Evolutionary conservation across 306 rosid genomes (phyloP), one percentile per base, ranked within the genome.

Genomic region (Castanea crenata): DNA sequence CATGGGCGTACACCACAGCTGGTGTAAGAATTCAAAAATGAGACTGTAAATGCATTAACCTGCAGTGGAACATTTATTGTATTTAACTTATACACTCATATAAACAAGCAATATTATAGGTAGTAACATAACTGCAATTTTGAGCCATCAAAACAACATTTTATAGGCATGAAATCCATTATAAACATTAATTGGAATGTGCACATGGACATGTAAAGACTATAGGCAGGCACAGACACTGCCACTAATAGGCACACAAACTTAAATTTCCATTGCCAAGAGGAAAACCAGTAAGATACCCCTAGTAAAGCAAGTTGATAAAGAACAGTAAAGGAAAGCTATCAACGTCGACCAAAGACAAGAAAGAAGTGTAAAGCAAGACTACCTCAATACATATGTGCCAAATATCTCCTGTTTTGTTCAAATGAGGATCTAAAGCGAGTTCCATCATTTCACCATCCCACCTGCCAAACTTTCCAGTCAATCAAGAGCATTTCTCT

Each of bases 331-430:
- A 54, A 72, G 19, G n/a, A 73, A 56, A 70, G 73, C 76, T 57
- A 70, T 13, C 68, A 51, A 46, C 54, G 14, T 74, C 69, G 81
- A 76, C 68, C 9, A 69, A 81, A 56, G 76, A 77, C 25, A 61
- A 15, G 70, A 41, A 27, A 46, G 82, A 68, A 59, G 46, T 55
- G 52, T 20, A 5, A 49, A 69, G 76, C 79, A 76, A 75, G 4
- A n/a, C 23, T 89, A 95, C 98, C 98, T 93, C 86, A 58, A 95
- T 62, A 77, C 92, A 82, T 62, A 95, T 87, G 88, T 95, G 99
- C 99, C 99, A 95, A 77, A 93, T 82, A 82, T 95, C 97, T 82
- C 96, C 98, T 10, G 99, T 95, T 89, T 88, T 95, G 83, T 95
- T 93, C 82, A 77, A 76, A 67, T 74, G 77, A 80, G 89, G 96